Evolutionary conservation across 2,329 filamentous ascomycete genomes (phyloP).

Genomic region (Alternaria hordeiaustralica): DNA sequence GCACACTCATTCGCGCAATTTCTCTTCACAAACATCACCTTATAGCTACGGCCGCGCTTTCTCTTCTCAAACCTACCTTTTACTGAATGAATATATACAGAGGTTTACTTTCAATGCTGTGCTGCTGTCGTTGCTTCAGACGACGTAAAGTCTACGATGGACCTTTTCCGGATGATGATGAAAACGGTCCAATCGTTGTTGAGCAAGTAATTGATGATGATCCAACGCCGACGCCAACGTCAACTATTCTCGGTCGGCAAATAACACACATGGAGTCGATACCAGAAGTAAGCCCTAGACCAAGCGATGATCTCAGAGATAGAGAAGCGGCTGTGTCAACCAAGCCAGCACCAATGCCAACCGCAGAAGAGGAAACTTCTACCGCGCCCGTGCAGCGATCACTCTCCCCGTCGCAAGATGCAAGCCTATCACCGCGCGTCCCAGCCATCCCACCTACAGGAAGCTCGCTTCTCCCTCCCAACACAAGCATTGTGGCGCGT

Average conservation of each 20-base stretch:
- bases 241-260: background rate
- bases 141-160: background rate
- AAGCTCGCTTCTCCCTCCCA: background rate
- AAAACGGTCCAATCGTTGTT: background rate
- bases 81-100: background rate
- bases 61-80: background rate
- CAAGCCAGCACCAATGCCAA: background rate
- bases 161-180: background rate
- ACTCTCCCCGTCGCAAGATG: background rate
- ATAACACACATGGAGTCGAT: constrained; percentile 1
- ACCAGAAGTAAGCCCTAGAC: constrained; percentile 10
- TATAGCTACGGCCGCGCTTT: background rate
- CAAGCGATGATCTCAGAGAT: constrained; percentile 1
- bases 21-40: background rate
- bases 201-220: background rate
- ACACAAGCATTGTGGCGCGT: background rate
- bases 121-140: background rate
- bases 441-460: background rate
- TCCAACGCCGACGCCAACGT: background rate
- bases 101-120: background rate
- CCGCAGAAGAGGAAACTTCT: background rate
- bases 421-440: background rate
- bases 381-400: background rate
- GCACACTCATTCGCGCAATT: background rate
- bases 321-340: background rate